phyloP scores from a whole-genome alignment of 345 rosid species.

The Hibiscus tridactylites region DNA sequence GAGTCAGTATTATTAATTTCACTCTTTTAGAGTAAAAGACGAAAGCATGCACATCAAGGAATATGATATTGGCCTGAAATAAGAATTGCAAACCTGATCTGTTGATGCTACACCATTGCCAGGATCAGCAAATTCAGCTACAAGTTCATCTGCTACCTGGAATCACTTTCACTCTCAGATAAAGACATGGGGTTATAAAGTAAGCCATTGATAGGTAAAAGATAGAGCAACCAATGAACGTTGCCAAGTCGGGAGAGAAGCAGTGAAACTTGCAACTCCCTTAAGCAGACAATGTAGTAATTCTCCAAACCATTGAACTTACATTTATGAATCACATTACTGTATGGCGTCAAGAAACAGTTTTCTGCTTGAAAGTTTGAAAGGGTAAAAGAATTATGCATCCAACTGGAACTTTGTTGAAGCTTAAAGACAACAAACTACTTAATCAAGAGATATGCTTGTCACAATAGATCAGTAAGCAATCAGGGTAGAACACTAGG shows the following conservation, averaged over 20 bases:
- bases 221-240: neutral
- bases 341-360: neutral
- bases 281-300: neutral
- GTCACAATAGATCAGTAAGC: neutral
- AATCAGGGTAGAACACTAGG: neutral
- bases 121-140: slow-evolving; percentile 93
- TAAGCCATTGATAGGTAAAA: neutral
- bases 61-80: neutral
- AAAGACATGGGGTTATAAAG: neutral
- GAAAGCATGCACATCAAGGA: neutral
- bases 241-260: neutral
- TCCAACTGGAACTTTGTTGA: neutral
- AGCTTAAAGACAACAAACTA: neutral
- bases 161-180: slow-evolving; percentile 31
- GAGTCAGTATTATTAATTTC: neutral
- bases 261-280: neutral
- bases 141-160: slow-evolving; percentile 99
- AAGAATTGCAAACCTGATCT: slow-evolving; percentile 64
- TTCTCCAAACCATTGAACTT: neutral
- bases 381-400: neutral
- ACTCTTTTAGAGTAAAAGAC: slow-evolving; percentile 3
- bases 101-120: slow-evolving; percentile 57
- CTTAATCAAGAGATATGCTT: neutral
- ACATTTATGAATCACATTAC: neutral
- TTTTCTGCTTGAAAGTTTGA: neutral